A percentile compares a stretch with the other conserved stretches of the same genome.
phyloP scores from a whole-genome alignment of 179 eudicot genomes.

The Heliamphora pulchella region DNA sequence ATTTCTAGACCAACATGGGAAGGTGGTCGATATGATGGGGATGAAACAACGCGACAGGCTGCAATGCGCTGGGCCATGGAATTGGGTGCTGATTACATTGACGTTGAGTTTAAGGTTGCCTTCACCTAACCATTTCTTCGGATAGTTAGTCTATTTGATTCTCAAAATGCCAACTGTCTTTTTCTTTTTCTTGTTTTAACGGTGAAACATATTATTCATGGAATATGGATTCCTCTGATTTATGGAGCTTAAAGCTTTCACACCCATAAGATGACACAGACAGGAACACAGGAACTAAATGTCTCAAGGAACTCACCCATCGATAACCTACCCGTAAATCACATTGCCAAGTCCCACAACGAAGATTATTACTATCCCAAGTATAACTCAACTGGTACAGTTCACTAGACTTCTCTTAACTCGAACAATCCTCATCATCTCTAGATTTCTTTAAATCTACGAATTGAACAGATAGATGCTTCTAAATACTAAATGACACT shows the following conservation, averaged over 20 bases:
- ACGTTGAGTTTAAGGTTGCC: conserved; percentile 52
- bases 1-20: conserved; percentile 68
- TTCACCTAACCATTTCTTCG: not conserved
- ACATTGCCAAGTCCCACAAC: not conserved
- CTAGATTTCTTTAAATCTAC: not conserved
- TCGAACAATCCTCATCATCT: not conserved
- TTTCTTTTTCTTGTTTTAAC: not conserved
- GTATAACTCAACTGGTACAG: not conserved
- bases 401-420: conserved; percentile 3
- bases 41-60: conserved; percentile 42
- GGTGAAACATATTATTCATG: not conserved
- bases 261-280: not conserved
- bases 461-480: not conserved
- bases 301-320: not conserved
- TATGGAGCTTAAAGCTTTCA: not conserved
- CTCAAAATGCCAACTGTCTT: not conserved
- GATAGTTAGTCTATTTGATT: not conserved
- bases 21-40: conserved; percentile 71
- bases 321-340: not conserved
- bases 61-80: conserved; percentile 54
- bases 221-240: not conserved
- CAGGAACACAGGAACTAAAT: not conserved
- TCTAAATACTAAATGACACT: not conserved
- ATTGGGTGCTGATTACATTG: conserved; percentile 71
- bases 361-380: not conserved